A percentile compares a stretch with the other conserved stretches of the same genome.
Conservation (phyloP, 2,329 filamentous ascomycete species). For the Penicillium sp. region DNA sequence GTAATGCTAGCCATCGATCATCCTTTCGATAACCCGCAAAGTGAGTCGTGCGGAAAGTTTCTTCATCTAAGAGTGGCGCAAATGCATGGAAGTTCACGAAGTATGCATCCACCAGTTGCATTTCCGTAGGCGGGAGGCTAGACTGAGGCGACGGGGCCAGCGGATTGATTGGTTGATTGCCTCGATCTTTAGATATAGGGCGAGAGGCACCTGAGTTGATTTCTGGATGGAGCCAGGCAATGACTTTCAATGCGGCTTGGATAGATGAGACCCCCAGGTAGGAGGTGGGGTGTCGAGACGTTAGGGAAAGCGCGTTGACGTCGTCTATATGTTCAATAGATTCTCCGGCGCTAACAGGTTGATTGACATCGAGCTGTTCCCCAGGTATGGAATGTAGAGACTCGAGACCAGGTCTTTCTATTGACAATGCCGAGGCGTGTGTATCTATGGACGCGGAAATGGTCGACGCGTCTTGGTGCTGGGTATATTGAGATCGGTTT, state of each 20-base stretch:
- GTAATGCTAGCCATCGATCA: constrained; percentile 64
- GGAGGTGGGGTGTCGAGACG: constrained; percentile 59
- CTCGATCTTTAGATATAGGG: constrained; percentile 23
- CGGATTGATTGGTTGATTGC: constrained; percentile 5
- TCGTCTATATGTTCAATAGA: constrained; percentile 62
- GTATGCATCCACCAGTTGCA: constrained; percentile 67
- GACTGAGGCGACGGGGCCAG: constrained; percentile 25
- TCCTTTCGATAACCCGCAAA: constrained; percentile 62
- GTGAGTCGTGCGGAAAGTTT: constrained; percentile 63
- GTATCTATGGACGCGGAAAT: constrained; percentile 43
- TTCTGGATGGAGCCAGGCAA: constrained; percentile 53
- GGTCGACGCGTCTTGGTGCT: constrained; percentile 37
- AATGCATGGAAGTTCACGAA: constrained; percentile 69
- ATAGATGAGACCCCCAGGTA: constrained; percentile 74
- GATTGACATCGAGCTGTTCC: constrained; percentile 45
- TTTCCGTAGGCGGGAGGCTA: constrained; percentile 53
- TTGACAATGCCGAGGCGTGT: constrained; percentile 33
- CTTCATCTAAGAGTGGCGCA: constrained; percentile 69
- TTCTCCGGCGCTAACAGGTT: constrained; percentile 50
- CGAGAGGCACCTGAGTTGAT: constrained; percentile 45
- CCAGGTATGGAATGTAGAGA: constrained; percentile 69
- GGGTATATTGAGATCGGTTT: constrained; percentile 32
- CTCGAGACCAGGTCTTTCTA: constrained; percentile 51
- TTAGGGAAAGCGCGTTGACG: constrained; percentile 63
- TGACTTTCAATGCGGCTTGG: constrained; percentile 68